These are phyloP conservation scores for Rhodotorula sp. DNA, from an alignment of 1,284 basidiomycete species.

Conservation along the genomic window DNA sequence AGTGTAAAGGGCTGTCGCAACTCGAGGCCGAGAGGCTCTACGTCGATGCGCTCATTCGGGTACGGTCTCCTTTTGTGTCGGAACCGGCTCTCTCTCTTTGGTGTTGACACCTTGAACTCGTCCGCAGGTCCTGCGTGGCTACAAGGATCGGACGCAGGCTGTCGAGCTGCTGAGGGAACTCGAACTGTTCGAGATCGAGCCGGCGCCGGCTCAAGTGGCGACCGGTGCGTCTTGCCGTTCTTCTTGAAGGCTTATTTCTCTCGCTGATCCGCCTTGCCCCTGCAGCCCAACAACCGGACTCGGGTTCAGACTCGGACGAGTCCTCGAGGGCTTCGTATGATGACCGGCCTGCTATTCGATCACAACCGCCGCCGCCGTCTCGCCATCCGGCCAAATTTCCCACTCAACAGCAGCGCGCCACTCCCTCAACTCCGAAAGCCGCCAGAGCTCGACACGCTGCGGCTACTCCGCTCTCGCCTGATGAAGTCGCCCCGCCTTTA, in stretches of 20 bases:
- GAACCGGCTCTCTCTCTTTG: not conserved
- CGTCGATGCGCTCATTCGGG: slow-evolving; percentile 68
- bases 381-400: not conserved
- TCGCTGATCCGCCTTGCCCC: too few relatives aligned
- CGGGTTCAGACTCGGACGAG: too few relatives aligned
- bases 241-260: too few relatives aligned
- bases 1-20: slow-evolving; percentile 66
- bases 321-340: too few relatives aligned
- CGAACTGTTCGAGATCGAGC: slow-evolving; percentile 49
- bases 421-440: not conserved
- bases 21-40: slow-evolving; percentile 72
- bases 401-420: not conserved
- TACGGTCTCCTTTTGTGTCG: slow-evolving; percentile 49
- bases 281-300: too few relatives aligned
- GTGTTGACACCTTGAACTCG: too few relatives aligned
- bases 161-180: slow-evolving; percentile 50
- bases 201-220: slow-evolving; percentile 40
- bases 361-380: not conserved
- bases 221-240: slow-evolving; percentile 37
- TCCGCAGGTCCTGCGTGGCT: slow-evolving; percentile 46
- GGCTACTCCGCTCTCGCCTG: not conserved
- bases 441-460: not conserved
- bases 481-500: slow-evolving; percentile 29
- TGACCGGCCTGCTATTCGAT: not conserved
- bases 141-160: slow-evolving; percentile 50